Percentiles rank a stretch among this genome's conserved stretches.
These are phyloP conservation scores for Arabis alpina DNA, from an alignment of 345 rosid species.

Conservation along the genomic window DNA sequence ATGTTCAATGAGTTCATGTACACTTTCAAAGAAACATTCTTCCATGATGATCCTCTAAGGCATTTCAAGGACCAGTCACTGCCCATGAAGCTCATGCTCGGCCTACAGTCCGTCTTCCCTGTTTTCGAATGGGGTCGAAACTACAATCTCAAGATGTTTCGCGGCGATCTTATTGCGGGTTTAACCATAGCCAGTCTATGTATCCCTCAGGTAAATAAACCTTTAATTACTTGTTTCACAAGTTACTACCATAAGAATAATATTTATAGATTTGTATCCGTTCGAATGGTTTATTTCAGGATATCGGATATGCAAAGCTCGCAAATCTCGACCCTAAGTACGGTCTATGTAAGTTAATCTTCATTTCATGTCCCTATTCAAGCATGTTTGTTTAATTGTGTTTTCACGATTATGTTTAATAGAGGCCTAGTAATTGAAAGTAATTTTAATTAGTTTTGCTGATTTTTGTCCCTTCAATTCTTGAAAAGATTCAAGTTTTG, in stretches of 20 bases:
- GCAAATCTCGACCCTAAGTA: constrained; percentile 74
- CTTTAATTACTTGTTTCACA: constrained; percentile 14
- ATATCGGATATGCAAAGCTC: constrained; percentile 88
- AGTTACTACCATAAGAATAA: neutral
- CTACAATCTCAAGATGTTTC: constrained; percentile 58
- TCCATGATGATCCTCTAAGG: constrained; percentile 86
- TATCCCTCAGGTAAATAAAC: constrained; percentile 73
- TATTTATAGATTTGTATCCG: neutral
- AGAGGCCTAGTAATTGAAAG: neutral
- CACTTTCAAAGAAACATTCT: constrained; percentile 77
- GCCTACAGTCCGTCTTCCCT: constrained; percentile 76
- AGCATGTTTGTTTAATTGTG: too few relatives aligned
- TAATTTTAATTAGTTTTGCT: constrained; percentile 3
- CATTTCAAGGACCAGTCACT: constrained; percentile 71
- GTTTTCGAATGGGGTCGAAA: constrained; percentile 70
- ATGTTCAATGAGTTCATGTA: constrained; percentile 62
- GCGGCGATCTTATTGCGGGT: constrained; percentile 82
- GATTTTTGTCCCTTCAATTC: neutral
- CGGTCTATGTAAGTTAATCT: constrained; percentile 72
- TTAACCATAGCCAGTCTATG: constrained; percentile 95
- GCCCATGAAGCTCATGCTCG: constrained; percentile 61
- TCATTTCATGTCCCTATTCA: neutral
- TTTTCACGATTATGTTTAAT: neutral
- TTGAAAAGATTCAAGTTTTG: constrained; percentile 77
- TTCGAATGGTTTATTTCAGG: constrained; percentile 48